Evolutionary conservation across 2,329 filamentous ascomycete species (phyloP), one percentile per base, ranked within the genome.

Genomic region (Berkeleyomyces rouxiae): DNA sequence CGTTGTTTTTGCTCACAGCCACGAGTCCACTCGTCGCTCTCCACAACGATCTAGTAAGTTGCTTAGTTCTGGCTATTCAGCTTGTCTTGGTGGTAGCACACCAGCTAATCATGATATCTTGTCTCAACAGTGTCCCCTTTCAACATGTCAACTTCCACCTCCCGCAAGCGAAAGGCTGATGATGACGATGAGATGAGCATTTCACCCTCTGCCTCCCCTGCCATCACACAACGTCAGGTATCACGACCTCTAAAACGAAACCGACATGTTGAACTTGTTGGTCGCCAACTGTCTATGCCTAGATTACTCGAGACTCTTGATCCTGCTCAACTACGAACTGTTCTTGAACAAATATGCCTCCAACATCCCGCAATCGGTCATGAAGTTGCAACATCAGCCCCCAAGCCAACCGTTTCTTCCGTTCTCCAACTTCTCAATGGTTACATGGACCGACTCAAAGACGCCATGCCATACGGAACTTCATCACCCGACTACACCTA

Each of bases 301-400:
- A 86, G 93, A 70, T 82, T 99, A n/a, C 84, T 99, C 66, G 92
- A 99, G 75, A 97, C 93, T 0, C 82, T 99, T 53, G 89, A 95
- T 70, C 86, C 85, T 65, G 82, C 88, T 65, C 88, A 95, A 67
- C 81, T 99, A 70, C 85, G 92, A 68, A 84, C 83, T 43, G 85
- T 96, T 1, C 80, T 99, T n/a, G 88, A 91, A 72, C 86, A 87
- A 62, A 88, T 99, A 71, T 96, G 91, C 76, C 88, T 95, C 70
- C 84, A 87, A 68, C 90, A 95, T 71, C 90, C 91, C 3, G 85
- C 88, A 67, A 87, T 99, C 66, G 86, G 85, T 61, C 82, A 88
- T 61, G 91, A 97, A 73, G 87, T 99, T 53, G 83, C 90, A 40
- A 81, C 85, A 61, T 84, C 86, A 61, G 91, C 92, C 51, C 93